Percentiles rank a stretch among this genome's conserved stretches.
Evolutionary conservation across 2,329 filamentous ascomycete species (phyloP).

Genomic region (Neocucurbitaria cava): DNA sequence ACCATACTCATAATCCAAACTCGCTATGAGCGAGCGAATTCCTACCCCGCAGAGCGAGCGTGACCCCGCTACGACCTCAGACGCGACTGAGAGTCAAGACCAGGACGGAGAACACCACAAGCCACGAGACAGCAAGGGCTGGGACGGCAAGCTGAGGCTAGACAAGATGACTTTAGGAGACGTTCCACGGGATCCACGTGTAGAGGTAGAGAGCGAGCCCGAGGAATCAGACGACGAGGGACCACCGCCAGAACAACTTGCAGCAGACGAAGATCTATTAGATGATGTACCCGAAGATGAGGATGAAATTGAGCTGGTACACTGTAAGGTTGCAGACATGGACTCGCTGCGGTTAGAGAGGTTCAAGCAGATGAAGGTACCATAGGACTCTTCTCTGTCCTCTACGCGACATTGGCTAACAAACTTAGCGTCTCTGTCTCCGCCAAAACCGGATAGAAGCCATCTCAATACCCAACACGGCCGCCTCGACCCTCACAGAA

Average conservation of each 20-base stretch:
- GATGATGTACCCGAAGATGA: conserved; percentile 64
- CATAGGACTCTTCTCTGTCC: too few species aligned
- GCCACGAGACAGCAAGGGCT: conserved; percentile 62
- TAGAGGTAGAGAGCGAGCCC: conserved; percentile 71
- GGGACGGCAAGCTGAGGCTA: conserved; percentile 83
- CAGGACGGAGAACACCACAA: conserved; percentile 36
- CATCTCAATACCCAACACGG: conserved; percentile 74
- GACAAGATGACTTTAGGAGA: conserved; percentile 64
- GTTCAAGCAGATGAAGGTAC: conserved; percentile 74
- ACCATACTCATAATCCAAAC: not conserved
- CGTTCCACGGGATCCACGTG: conserved; percentile 62
- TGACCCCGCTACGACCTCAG: conserved; percentile 32
- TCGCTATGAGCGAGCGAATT: conserved; percentile 32
- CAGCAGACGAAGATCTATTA: conserved; percentile 59
- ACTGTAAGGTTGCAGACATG: conserved; percentile 82
- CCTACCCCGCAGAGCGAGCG: conserved; percentile 36
- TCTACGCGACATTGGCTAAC: conserved; percentile 6
- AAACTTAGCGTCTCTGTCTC: conserved; percentile 73
- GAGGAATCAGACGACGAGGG: conserved; percentile 77
- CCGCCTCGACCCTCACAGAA: conserved; percentile 75
- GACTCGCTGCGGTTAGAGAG: conserved; percentile 79
- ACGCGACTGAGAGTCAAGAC: conserved; percentile 23
- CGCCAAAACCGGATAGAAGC: conserved; percentile 88
- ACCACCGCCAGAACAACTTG: conserved; percentile 44
- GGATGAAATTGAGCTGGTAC: conserved; percentile 80